Base-by-base conservation (phyloP, 2,329 filamentous ascomycete genomes). In the Microdochium trichocladiopsis region DNA sequence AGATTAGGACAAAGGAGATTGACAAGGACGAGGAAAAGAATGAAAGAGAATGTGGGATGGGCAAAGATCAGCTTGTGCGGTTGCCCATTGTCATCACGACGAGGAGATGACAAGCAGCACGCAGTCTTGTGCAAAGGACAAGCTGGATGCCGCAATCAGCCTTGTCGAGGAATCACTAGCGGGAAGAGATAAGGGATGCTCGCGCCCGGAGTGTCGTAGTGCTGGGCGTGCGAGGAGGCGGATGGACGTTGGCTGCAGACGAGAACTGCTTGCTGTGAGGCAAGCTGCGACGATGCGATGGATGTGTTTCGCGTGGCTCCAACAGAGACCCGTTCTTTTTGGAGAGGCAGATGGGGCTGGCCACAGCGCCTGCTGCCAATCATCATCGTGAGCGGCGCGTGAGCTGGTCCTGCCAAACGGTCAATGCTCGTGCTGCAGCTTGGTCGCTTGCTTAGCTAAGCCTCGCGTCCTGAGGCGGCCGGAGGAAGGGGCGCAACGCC, bases 51-150 rank as follows among this genome's bases (percentile, higher is more conserved):
- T 22, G 41, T 50, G 8, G 54, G 50, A 56, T 57, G 50, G 56
- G 55, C 49, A 48, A 57, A 28, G 53, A 47, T 56, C 51, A 58
- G 49, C 57, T 56, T 60, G 58, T 57, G 58, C 57, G 56, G 57
- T 55, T 55, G 54, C 62, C 54, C 59, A 60, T 58, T 53, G 54
- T 61, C 56, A 23, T 23, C 41, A 45, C n/a, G 41, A 8, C 41
- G 41, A 48, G 50, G 31, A n/a, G n/a, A n/a, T 43, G 50, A 49
- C 23, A 41, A 50, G 51, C 49, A 45, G 52, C 54, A 51, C 6
- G 41, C 41, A 45, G 21, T 18, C n/a, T 45, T 45, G 41, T 45
- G 41, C 41, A 16, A 45, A 22, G 14, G n/a, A 45, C 41, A 22
- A 45, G 41, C 41, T 22, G 41, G 21, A 18, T 18, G 41, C 21